Conservation (phyloP, 192 early-diverging fungal species). For the Geranomyces michiganensis region DNA sequence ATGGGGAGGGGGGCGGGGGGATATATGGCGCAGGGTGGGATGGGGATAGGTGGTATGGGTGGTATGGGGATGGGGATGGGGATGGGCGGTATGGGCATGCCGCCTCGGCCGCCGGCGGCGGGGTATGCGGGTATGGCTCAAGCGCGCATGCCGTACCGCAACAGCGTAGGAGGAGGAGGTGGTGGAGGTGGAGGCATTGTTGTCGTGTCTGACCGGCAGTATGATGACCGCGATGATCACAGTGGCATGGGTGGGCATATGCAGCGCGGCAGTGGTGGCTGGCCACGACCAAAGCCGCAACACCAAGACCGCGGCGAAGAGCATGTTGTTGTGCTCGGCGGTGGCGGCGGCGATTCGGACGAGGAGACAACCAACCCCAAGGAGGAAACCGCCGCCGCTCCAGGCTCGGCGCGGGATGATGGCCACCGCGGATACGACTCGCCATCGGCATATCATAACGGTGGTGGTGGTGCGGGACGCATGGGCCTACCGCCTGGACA, state of each 20-base stretch:
- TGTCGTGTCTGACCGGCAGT: slow-evolving; percentile 33
- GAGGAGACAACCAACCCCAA: slow-evolving; percentile 4
- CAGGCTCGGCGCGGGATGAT: too few relatives aligned
- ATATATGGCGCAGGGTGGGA: background rate
- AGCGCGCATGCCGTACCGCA: background rate
- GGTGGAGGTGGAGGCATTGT: slow-evolving; percentile 23
- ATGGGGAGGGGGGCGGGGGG: background rate
- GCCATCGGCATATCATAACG: too few relatives aligned
- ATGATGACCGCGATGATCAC: slow-evolving; percentile 33
- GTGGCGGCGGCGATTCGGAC: slow-evolving; percentile 19
- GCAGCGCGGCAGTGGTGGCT: background rate
- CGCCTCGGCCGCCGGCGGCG: too few relatives aligned
- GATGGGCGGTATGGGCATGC: background rate
- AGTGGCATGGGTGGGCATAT: background rate
- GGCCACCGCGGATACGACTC: too few relatives aligned
- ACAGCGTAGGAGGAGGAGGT: background rate
- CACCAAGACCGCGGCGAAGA: slow-evolving; percentile 36
- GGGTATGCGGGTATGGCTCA: too few relatives aligned
- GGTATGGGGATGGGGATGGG: background rate
- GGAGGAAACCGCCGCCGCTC: too few relatives aligned
- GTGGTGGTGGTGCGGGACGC: too few relatives aligned
- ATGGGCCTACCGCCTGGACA: too few relatives aligned
- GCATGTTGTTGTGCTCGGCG: slow-evolving; percentile 35
- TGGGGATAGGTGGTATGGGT: background rate
- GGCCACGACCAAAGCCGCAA: slow-evolving; percentile 9